Evolutionary conservation across 164 flowering plant genomes (phyloP).

Genomic region (Hamamelis virginiana): DNA sequence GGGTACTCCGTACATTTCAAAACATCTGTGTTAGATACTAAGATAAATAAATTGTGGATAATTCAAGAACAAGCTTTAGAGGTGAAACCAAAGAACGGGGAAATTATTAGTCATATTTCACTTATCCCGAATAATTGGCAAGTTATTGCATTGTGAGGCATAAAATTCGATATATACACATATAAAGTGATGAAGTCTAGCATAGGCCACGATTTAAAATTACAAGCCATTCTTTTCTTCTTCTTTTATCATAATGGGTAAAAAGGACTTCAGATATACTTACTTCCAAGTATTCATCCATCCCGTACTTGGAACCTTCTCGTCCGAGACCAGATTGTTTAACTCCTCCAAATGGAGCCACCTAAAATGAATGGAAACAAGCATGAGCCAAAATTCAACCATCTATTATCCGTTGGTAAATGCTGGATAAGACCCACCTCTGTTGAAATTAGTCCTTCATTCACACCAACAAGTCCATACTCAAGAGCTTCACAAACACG

Average conservation of each 20-base stretch:
- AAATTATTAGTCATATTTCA: too few relatives aligned
- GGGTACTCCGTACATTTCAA: background rate
- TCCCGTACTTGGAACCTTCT: constrained; percentile 95
- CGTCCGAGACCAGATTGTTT: constrained; percentile 97
- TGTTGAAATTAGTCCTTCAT: constrained; percentile 94
- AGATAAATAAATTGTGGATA: too few relatives aligned
- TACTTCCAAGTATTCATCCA: constrained; percentile 92
- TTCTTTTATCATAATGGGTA: background rate
- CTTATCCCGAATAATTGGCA: too few relatives aligned
- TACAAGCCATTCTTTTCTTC: too few relatives aligned
- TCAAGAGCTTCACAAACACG: constrained; percentile 96
- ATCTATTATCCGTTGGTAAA: background rate
- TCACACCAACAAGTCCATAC: constrained; percentile 92
- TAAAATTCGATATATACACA: too few relatives aligned
- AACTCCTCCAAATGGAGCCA: constrained; percentile 97
- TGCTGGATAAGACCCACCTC: constrained; percentile 48
- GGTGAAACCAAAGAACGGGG: too few relatives aligned
- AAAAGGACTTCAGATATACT: constrained; percentile 9
- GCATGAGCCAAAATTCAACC: too few relatives aligned
- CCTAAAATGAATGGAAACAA: constrained; percentile 42
- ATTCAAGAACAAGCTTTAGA: too few relatives aligned
- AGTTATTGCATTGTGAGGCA: too few relatives aligned
- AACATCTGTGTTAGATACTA: too few relatives aligned
- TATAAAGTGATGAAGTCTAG: too few relatives aligned
- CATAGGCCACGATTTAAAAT: too few relatives aligned